Evolutionary conservation across 1,284 basidiomycete genomes (phyloP).

Genomic region (Hymenochaete sp.): DNA sequence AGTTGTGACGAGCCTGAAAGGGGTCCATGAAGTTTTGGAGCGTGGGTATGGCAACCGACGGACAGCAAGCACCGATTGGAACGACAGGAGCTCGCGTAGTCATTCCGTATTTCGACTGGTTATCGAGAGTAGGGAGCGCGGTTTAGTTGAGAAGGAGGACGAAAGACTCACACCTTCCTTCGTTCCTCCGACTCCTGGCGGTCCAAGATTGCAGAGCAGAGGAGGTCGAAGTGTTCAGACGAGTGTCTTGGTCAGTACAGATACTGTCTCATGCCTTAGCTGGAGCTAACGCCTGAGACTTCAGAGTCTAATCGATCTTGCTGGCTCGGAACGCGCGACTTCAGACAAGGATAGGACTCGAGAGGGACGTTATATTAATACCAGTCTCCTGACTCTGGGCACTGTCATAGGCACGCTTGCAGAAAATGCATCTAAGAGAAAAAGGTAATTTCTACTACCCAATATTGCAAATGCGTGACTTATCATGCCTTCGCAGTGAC

Average conservation of each 20-base stretch:
- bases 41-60: slow-evolving; percentile 83
- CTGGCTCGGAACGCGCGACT: slow-evolving; percentile 92
- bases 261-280: not conserved
- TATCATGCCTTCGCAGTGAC: slow-evolving; percentile 37
- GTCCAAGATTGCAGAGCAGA: slow-evolving; percentile 55
- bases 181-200: slow-evolving; percentile 27
- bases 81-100: slow-evolving; percentile 85
- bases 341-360: slow-evolving; percentile 86
- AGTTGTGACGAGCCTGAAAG: slow-evolving; percentile 83
- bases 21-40: slow-evolving; percentile 76
- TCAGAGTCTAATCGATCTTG: slow-evolving; percentile 88
- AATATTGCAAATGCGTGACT: not conserved
- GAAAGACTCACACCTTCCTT: slow-evolving; percentile 24
- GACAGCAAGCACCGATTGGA: slow-evolving; percentile 96
- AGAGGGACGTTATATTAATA: slow-evolving; percentile 93
- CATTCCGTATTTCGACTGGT: slow-evolving; percentile 91
- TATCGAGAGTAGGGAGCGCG: slow-evolving; percentile 69
- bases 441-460: slow-evolving; percentile 42
- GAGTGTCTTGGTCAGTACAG: slow-evolving; percentile 58
- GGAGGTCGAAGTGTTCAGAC: slow-evolving; percentile 73
- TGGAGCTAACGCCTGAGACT: slow-evolving; percentile 15
- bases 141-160: slow-evolving; percentile 28
- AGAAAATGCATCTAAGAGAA: slow-evolving; percentile 75
- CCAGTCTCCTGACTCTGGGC: slow-evolving; percentile 83
- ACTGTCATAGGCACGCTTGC: slow-evolving; percentile 84